phyloP scores from a whole-genome alignment of 768 basidiomycete species.

The Glaciozyma antarctica region DNA sequence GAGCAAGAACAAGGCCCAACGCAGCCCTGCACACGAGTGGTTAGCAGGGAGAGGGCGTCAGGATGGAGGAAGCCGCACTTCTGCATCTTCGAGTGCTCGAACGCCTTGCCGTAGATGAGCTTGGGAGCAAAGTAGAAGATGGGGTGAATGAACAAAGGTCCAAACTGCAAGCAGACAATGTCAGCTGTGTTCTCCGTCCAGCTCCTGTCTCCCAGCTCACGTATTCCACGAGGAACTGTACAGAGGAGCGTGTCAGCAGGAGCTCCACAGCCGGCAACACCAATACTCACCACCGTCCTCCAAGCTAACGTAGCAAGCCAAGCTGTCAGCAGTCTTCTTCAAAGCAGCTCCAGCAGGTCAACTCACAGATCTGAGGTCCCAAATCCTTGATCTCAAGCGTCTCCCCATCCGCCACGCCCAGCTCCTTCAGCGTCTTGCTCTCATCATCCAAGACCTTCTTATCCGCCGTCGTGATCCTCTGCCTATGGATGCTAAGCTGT shows the following conservation, averaged over 20 bases:
- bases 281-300: conserved; percentile 52
- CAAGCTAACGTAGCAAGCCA: conserved; percentile 43
- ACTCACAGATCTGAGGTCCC: conserved; percentile 64
- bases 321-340: neutral
- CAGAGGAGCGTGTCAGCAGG: neutral
- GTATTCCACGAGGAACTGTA: conserved; percentile 76
- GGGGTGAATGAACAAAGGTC: conserved; percentile 83
- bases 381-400: conserved; percentile 76
- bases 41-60: neutral
- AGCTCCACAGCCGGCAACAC: neutral
- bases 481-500: conserved; percentile 10
- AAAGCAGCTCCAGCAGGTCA: conserved; percentile 1
- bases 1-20: conserved; percentile 65
- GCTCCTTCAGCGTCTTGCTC: conserved; percentile 51
- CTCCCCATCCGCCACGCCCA: conserved; percentile 53
- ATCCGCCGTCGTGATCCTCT: conserved; percentile 46
- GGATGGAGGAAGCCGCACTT: conserved; percentile 45
- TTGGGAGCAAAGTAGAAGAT: conserved; percentile 60
- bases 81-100: conserved; percentile 68
- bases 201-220: conserved; percentile 47
- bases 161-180: conserved; percentile 47
- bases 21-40: conserved; percentile 48
- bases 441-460: conserved; percentile 57
- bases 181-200: neutral
- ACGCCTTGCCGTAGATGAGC: conserved; percentile 58